Conservation (phyloP, 108 stramenopile species). For the Chaetoceros tenuissimus region DNA sequence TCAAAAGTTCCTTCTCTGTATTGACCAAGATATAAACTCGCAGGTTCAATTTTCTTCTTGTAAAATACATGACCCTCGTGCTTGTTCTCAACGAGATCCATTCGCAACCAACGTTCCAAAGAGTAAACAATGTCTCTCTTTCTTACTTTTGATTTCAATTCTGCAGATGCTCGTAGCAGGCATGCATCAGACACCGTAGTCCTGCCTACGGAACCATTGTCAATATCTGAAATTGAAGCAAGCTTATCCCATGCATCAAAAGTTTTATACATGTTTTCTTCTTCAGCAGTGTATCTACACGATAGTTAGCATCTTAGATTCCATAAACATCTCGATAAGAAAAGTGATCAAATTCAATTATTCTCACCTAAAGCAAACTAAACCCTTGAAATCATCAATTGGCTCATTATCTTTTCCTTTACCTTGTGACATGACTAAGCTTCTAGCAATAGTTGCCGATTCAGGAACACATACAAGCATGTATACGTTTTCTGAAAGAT, state of each 20-base stretch:
- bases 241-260: conserved; percentile 45
- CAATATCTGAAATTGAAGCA: conserved; percentile 11
- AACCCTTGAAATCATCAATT: conserved; percentile 50
- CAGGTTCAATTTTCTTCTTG: conserved; percentile 26
- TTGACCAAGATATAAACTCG: conserved; percentile 20
- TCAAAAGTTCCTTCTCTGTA: conserved; percentile 28
- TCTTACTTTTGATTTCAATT: conserved; percentile 30
- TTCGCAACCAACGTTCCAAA: conserved; percentile 35
- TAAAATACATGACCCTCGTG: conserved; percentile 37
- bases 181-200: conserved; percentile 32
- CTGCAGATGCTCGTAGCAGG: conserved; percentile 33
- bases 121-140: conserved; percentile 30
- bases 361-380: conserved; percentile 46
- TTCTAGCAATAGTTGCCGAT: conserved; percentile 36
- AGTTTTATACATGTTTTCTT: conserved; percentile 42
- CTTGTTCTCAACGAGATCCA: conserved; percentile 3
- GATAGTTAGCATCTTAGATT: neutral
- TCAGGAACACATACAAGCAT: conserved; percentile 41
- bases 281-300: conserved; percentile 31
- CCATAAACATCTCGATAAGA: neutral
- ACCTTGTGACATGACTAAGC: conserved; percentile 38
- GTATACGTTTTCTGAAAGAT: conserved; percentile 36
- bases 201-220: conserved; percentile 22
- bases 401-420: conserved; percentile 49
- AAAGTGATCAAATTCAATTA: neutral